Base-by-base conservation (phyloP, 352 stramenopile species). In the Elongisporangium prolatum region DNA sequence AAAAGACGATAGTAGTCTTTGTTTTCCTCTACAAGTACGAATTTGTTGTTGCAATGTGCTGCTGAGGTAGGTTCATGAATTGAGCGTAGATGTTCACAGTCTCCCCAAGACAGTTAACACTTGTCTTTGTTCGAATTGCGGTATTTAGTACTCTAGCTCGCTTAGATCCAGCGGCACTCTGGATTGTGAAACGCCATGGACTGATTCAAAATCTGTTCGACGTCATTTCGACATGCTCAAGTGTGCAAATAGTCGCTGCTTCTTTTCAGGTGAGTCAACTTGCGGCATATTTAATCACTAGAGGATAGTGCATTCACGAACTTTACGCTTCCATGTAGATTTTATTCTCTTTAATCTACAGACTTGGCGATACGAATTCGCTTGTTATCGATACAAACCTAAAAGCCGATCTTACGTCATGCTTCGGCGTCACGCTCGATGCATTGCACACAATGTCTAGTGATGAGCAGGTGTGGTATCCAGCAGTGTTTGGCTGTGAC, bases 11-110 rank as follows among this genome's bases (percentile, higher is more conserved):
- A 9, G 28, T 2, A 13, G 5, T 40, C 8, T 14, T 40, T 13
- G 14, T 13, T 13, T 84, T 4, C 61, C 67, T 8, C 54, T 71
- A 8, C 82, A 89, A 64, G 59, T 84, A 25, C 74, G 74, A 18
- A 68, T 91, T 50, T 88, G 78, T n/a, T 75, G 67, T 47, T 89
- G 77, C 65, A 89, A 89, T 52, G 57, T 86, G 22, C 47, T 91
- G 18, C 52, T 89, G 25, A 88, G 80, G 82, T 89, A 61, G 25
- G 58, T 20, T 34, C 10, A 37, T 24, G 28, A 5, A 10, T 21
- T n/a, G 24, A 17, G 16, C 21, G 24, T 50, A 0, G 2, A 24
- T 21, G 21, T 20, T 18, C 18, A 6, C n/a, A 20, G 21, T 47
- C 17, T 5, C 5, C 0, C 10, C 18, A 50, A 17, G 52, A 34